Conservation (phyloP, 148 eudicot species). For the Polygonum maritimum region DNA sequence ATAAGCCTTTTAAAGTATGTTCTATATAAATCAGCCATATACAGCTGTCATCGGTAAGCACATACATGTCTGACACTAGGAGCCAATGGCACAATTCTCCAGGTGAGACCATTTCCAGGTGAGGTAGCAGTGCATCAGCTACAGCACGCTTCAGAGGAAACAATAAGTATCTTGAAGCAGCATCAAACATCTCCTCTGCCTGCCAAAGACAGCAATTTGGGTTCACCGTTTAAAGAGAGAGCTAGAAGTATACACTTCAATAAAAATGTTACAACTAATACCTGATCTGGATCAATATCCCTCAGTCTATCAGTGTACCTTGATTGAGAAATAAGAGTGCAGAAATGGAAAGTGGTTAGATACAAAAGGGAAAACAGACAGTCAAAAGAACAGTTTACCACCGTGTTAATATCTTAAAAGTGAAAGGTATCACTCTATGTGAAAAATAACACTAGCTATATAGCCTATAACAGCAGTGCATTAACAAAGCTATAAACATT, state of each 20-base stretch:
- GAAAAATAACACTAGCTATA: neutral
- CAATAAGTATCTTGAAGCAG: conserved; percentile 86
- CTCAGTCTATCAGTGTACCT: conserved; percentile 92
- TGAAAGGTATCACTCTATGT: neutral
- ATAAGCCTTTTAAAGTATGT: neutral
- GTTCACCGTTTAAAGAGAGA: neutral
- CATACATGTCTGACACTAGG: conserved; percentile 81
- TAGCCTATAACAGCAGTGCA: neutral
- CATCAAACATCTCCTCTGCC: conserved; percentile 98
- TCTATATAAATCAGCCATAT: neutral
- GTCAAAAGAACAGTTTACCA: conserved; percentile 5
- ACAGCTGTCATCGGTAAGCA: neutral
- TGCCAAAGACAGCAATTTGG: conserved; percentile 18
- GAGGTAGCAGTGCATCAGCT: conserved; percentile 84
- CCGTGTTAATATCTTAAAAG: neutral
- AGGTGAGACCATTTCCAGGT: conserved; percentile 69
- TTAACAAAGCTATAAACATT: neutral
- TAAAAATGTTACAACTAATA: conserved; percentile 5
- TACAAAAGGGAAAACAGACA: neutral
- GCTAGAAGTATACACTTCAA: neutral
- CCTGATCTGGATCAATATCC: conserved; percentile 80
- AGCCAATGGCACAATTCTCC: conserved; percentile 94
- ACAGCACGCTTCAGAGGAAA: conserved; percentile 97
- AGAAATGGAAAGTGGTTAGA: neutral
- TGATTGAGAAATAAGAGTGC: conserved; percentile 14